Evolutionary conservation across 202 grass and related monocot species (phyloP), one percentile per base, ranked within the genome.

Genomic region (Cymbopogon flexuosus): DNA sequence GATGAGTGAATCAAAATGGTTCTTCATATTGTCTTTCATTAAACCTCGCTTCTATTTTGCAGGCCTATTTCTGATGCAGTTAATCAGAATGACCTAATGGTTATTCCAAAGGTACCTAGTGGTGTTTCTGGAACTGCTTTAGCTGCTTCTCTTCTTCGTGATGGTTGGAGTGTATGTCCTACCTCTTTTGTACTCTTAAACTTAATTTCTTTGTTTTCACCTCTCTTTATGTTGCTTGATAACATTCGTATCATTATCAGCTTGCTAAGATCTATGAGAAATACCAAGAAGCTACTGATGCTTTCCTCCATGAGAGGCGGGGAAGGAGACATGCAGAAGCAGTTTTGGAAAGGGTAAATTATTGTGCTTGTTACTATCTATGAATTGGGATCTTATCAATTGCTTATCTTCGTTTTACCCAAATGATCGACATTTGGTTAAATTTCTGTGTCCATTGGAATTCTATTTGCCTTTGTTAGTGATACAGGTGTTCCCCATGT

Each of bases 251-350:
- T 24, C 2, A 29, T 69, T 18, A 67, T 72, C 85, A 99, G 96
- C 96, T 99, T 81, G 86, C 92, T 68, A 99, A 99, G 78, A 99
- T 99, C 42, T 99, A 99, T 73, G 96, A 95, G 59, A 93, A 99
- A 84, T 95, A 99, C 59, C 96, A 99, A 93, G 92, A 99, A 85
- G 84, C 92, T 75, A 91, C 92, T 81, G 96, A 99, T 88, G 96
- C 90, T 81, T 84, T 95, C 36, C 90, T 80, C 10, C 96, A 99
- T 76, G 96, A 99, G 88, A 91, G 88, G 65, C 92, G 78, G 70
- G 96, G 96, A n/a, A 88, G 90, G 83, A 95, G 81, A 64, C 93
- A 99, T 13, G 96, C 96, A 4, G 96, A 99, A 87, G 76, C 90
- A 80, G 87, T 95, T 89, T 77, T 99, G 57, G 92, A 99, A 73